These are phyloP conservation scores for Zhuliangozyma parablackwelliae DNA, from an alignment of 1,139 yeast genomes.

Conservation along the genomic window DNA sequence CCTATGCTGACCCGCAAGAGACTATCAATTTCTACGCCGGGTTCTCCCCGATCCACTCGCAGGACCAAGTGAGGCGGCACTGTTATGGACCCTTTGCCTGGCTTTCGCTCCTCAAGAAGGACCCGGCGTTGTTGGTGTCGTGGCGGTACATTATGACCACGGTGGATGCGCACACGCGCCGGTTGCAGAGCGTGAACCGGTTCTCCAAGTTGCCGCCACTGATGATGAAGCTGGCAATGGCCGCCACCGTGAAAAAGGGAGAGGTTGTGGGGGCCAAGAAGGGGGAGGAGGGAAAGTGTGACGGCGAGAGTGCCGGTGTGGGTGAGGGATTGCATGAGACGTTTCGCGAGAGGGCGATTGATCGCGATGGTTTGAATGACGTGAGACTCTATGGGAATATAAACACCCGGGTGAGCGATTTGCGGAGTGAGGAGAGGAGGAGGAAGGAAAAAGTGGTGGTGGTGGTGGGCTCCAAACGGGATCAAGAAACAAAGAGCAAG, in stretches of 20 bases:
- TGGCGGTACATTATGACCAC: constrained; percentile 10
- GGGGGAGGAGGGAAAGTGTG: too few species aligned
- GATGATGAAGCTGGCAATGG: not conserved
- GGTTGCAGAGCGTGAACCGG: not conserved
- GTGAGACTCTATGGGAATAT: constrained; percentile 20
- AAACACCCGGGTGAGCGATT: constrained; percentile 8
- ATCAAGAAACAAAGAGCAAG: too few species aligned
- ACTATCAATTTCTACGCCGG: constrained; percentile 31
- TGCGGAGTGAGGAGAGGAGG: constrained; percentile 1
- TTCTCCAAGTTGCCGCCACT: not conserved
- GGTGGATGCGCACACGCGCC: not conserved
- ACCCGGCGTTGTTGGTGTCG: constrained; percentile 20
- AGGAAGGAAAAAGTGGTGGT: not conserved
- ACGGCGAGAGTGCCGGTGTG: not conserved
- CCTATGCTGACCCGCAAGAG: constrained; percentile 20
- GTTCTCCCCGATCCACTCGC: constrained; percentile 21
- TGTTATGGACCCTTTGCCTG: constrained; percentile 40
- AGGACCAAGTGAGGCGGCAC: constrained; percentile 21
- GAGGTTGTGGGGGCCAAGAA: too few species aligned
- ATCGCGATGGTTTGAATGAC: constrained; percentile 27
- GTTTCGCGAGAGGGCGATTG: constrained; percentile 23
- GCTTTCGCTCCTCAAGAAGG: constrained; percentile 34
- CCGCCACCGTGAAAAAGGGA: not conserved
- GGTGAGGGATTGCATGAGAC: not conserved
- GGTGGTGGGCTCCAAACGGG: not conserved